Percentiles rank a stretch among this genome's conserved stretches.
Evolutionary conservation across 2,329 filamentous ascomycete genomes (phyloP).

Genomic region (Colletotrichum magnum): DNA sequence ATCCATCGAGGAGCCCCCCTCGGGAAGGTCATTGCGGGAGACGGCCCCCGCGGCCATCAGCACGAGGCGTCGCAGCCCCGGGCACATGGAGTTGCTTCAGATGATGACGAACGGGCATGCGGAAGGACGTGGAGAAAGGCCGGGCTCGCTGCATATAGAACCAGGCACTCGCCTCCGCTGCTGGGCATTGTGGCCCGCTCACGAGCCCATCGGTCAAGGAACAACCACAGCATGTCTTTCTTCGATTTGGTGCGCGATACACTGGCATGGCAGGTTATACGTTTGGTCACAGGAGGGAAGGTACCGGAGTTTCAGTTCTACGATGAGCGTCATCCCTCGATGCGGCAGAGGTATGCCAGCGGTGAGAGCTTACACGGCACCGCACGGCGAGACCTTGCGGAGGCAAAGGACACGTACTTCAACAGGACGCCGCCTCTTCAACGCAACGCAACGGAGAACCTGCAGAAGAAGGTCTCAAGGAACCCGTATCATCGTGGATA

Average conservation of each 20-base stretch:
- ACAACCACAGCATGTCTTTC: constrained; percentile 19
- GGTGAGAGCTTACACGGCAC: background rate
- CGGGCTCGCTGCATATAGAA: constrained; percentile 15
- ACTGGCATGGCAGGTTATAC: constrained; percentile 25
- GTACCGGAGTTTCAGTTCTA: constrained; percentile 32
- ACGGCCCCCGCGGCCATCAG: constrained; percentile 9
- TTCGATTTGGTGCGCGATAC: constrained; percentile 35
- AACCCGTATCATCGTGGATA: constrained; percentile 7
- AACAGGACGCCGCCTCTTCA: constrained; percentile 2
- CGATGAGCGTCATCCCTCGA: constrained; percentile 28
- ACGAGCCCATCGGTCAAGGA: background rate
- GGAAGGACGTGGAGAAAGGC: constrained; percentile 10
- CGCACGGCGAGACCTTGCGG: background rate
- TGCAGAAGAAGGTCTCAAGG: constrained; percentile 1
- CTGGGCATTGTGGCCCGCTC: background rate
- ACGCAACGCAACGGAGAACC: constrained; percentile 11
- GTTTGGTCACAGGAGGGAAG: constrained; percentile 20
- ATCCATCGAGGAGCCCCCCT: background rate
- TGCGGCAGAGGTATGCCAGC: constrained; percentile 27
- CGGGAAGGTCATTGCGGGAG: constrained; percentile 4
- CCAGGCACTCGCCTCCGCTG: background rate
- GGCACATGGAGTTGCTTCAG: background rate
- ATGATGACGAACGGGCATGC: constrained; percentile 24
- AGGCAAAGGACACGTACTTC: constrained; percentile 1
- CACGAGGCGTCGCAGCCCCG: background rate